A percentile compares a stretch with the other conserved stretches of the same genome.
Evolutionary conservation across 1,284 basidiomycete genomes (phyloP).

Genomic region (Ceratobasidium sp.): DNA sequence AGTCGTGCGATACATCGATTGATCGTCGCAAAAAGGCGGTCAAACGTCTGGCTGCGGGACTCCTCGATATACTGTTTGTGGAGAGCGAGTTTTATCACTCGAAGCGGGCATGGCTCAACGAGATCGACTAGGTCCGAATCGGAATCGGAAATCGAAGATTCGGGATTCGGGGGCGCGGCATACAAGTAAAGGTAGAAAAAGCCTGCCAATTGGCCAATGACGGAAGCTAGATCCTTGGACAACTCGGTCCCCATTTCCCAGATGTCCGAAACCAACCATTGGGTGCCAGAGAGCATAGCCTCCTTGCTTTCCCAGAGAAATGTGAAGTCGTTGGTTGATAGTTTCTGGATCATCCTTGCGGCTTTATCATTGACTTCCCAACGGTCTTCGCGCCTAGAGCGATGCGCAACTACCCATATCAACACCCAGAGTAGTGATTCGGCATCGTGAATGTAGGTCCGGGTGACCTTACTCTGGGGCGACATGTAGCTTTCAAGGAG

Average conservation of each 20-base stretch:
- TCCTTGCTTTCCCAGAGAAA: not conserved
- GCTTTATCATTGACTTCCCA: not conserved
- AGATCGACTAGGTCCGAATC: not conserved
- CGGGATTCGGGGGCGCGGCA: not conserved
- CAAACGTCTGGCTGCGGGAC: not conserved
- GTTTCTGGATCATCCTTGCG: not conserved
- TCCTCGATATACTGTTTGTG: not conserved
- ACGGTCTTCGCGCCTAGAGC: not conserved
- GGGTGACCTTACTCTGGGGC: no score
- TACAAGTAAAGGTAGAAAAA: not conserved
- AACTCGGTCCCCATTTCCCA: not conserved
- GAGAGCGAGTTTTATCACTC: not conserved
- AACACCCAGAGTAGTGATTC: slow-evolving; percentile 21
- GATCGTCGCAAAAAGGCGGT: not conserved
- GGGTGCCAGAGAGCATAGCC: not conserved
- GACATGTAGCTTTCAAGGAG: not conserved
- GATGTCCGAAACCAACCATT: not conserved
- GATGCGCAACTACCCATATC: slow-evolving; percentile 18
- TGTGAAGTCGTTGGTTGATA: not conserved
- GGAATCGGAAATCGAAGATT: not conserved
- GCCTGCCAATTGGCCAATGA: not conserved
- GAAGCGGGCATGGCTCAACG: not conserved
- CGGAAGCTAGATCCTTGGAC: not conserved
- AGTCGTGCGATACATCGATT: not conserved
- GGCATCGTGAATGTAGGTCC: slow-evolving; percentile 2